Percentiles rank a stretch among this genome's conserved stretches.
phyloP scores from a whole-genome alignment of 371 early-diverging fungal species.

The Phascolomyces articulosus region DNA sequence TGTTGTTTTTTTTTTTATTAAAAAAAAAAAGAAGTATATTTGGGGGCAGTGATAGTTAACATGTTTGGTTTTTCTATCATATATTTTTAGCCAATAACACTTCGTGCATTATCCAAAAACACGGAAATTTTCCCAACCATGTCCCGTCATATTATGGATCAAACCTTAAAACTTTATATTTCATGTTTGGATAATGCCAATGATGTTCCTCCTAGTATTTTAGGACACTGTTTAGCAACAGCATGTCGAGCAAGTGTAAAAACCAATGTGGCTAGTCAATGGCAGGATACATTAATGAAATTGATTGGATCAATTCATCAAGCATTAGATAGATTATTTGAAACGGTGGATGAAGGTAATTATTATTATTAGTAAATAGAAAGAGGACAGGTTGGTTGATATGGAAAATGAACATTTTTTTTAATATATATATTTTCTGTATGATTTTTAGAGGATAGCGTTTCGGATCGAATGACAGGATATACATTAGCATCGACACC shows the following conservation, averaged over 20 bases:
- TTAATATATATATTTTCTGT: background rate
- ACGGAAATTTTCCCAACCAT: constrained; percentile 58
- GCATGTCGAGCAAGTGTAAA: constrained; percentile 50
- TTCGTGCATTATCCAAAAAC: constrained; percentile 49
- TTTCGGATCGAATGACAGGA: constrained; percentile 16
- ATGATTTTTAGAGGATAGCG: constrained; percentile 18
- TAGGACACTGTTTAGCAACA: constrained; percentile 48
- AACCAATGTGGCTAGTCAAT: constrained; percentile 42
- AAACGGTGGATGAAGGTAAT: constrained; percentile 65
- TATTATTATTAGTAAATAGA: background rate
- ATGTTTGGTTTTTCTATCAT: background rate
- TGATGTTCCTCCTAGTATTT: constrained; percentile 35
- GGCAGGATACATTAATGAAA: constrained; percentile 48
- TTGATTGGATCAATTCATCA: constrained; percentile 57
- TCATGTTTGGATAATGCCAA: constrained; percentile 51
- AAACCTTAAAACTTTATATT: constrained; percentile 53
- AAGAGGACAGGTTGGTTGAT: no score
- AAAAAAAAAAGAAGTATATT: background rate
- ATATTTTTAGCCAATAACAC: constrained; percentile 39
- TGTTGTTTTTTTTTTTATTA: no score
- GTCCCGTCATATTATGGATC: constrained; percentile 55
- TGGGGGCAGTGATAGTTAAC: background rate
- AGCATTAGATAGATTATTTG: constrained; percentile 53
- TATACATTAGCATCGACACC: constrained; percentile 35
- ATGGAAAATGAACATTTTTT: background rate